Conservation (phyloP, 192 early-diverging fungal genomes). For the Entrophospora sp. region DNA sequence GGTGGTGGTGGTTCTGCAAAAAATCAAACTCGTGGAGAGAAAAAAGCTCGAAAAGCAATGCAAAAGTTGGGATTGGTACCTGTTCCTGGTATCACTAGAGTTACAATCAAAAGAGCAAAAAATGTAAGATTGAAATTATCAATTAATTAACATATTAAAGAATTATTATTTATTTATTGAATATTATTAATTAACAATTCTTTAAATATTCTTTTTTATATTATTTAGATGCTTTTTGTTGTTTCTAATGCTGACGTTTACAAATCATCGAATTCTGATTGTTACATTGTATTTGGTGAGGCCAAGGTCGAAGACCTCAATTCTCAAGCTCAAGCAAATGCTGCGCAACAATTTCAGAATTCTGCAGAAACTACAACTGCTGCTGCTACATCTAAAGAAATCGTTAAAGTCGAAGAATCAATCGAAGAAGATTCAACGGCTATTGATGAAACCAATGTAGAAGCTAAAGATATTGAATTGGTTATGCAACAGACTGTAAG, state of each 20-base stretch:
- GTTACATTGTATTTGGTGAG: conserved; percentile 96
- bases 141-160: background rate
- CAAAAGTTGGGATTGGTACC: conserved; percentile 82
- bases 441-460: conserved; percentile 78
- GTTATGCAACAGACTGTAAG: conserved; percentile 78
- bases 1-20: conserved; percentile 23
- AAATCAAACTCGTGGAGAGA: conserved; percentile 74
- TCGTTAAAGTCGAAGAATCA: conserved; percentile 32
- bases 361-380: conserved; percentile 32
- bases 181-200: background rate
- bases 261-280: conserved; percentile 81
- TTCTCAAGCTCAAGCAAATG: conserved; percentile 61
- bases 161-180: background rate
- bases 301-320: conserved; percentile 79
- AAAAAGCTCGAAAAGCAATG: conserved; percentile 97
- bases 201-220: no score
- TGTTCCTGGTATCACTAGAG: conserved; percentile 78
- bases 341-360: conserved; percentile 41
- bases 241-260: conserved; percentile 89
- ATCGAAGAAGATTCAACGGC: conserved; percentile 66
- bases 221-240: conserved; percentile 64
- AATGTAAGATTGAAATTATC: conserved; percentile 35
- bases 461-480: conserved; percentile 88
- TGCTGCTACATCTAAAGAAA: conserved; percentile 32
- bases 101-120: conserved; percentile 77